Conservation (phyloP, 495 filamentous ascomycete species). For the Aspergillus bridgeri region DNA sequence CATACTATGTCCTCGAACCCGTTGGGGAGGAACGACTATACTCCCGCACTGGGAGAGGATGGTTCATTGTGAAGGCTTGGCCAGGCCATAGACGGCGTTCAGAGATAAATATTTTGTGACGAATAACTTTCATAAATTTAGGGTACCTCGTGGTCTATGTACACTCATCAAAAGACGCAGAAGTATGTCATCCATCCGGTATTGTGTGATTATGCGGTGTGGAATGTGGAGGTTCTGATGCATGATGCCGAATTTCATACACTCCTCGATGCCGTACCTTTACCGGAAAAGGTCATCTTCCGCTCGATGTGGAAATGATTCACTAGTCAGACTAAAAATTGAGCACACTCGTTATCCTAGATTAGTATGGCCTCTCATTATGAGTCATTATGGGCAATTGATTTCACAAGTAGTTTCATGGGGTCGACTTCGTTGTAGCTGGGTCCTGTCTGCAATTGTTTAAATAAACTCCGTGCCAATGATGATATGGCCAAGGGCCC, state of each 20-base stretch:
- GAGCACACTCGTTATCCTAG: background rate
- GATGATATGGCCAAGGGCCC: too few relatives aligned
- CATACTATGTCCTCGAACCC: background rate
- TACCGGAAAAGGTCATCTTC: constrained; percentile 13
- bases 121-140: too few relatives aligned
- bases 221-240: constrained; percentile 29
- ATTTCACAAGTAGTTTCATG: background rate
- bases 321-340: background rate
- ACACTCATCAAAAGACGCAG: too few relatives aligned
- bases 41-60: constrained; percentile 1
- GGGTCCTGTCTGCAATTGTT: background rate
- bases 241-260: constrained; percentile 25
- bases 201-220: constrained; percentile 23
- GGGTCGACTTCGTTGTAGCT: background rate
- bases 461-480: background rate
- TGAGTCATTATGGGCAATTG: too few relatives aligned
- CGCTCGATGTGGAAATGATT: constrained; percentile 15
- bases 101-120: too few relatives aligned
- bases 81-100: background rate
- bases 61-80: background rate
- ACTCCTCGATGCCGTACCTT: constrained; percentile 12
- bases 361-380: background rate
- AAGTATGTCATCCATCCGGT: constrained; percentile 11
- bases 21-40: constrained; percentile 1
- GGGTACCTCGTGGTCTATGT: too few relatives aligned